Evolutionary conservation across 2,329 filamentous ascomycete species (phyloP).

Genomic region (Neofusicoccum sp.): DNA sequence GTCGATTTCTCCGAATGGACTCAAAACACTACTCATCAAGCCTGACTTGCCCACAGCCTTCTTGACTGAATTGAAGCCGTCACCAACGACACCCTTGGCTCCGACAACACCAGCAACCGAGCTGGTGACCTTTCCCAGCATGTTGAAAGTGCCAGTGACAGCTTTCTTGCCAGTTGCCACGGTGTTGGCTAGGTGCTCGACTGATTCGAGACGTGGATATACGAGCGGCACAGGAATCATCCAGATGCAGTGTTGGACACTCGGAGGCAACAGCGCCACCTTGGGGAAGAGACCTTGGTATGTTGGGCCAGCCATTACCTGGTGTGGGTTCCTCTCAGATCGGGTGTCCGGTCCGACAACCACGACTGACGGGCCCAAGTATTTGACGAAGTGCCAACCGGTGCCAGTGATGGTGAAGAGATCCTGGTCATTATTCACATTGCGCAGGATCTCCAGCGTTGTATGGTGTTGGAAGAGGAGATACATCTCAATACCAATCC

Average conservation of each 20-base stretch:
- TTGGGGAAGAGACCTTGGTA: slow-evolving; percentile 98
- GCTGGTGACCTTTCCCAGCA: slow-evolving; percentile 91
- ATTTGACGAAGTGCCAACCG: slow-evolving; percentile 98
- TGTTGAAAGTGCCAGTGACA: slow-evolving; percentile 93
- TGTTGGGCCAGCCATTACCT: slow-evolving; percentile 92
- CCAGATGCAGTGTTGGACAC: slow-evolving; percentile 95
- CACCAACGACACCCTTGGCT: slow-evolving; percentile 86
- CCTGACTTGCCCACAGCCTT: slow-evolving; percentile 94
- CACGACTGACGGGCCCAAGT: slow-evolving; percentile 84
- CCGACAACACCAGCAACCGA: slow-evolving; percentile 94
- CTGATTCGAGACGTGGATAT: slow-evolving; percentile 86
- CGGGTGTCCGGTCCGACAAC: slow-evolving; percentile 88
- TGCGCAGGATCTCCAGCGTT: slow-evolving; percentile 86
- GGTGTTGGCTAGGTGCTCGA: slow-evolving; percentile 87
- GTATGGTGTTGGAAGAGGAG: slow-evolving; percentile 98
- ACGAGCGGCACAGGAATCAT: slow-evolving; percentile 89
- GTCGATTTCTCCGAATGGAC: slow-evolving; percentile 94
- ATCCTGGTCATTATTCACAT: slow-evolving; percentile 82
- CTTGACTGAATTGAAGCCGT: slow-evolving; percentile 92
- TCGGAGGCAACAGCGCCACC: slow-evolving; percentile 82
- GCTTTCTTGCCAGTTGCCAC: slow-evolving; percentile 95
- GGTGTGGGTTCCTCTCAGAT: slow-evolving; percentile 83
- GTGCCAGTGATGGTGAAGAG: slow-evolving; percentile 96
- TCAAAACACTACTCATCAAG: slow-evolving; percentile 91
- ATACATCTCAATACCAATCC: slow-evolving; percentile 96